Conservation (phyloP, 805 yeast genomes). For the Kazachstania bromeliacearum region DNA sequence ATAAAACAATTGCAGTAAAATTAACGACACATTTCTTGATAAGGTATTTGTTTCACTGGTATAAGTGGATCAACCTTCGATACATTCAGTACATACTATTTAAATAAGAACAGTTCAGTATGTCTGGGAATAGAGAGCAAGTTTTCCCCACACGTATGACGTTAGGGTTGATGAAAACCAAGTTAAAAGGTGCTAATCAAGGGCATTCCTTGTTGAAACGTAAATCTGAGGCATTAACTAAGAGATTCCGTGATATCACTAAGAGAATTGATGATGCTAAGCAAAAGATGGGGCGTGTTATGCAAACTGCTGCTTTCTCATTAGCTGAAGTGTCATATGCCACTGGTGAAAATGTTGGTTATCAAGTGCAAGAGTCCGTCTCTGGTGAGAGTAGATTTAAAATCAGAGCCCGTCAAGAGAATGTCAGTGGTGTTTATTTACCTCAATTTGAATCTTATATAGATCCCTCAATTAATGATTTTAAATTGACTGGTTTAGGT, state of each 20-base stretch:
- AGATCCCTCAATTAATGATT: conserved; percentile 81
- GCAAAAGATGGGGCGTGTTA: conserved; percentile 94
- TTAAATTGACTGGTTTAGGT: conserved; percentile 93
- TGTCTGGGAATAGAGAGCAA: conserved; percentile 58
- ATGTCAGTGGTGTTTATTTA: conserved; percentile 89
- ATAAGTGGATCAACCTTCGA: too few species aligned
- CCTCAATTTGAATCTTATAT: conserved; percentile 86
- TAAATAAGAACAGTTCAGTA: background rate
- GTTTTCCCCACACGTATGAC: conserved; percentile 98
- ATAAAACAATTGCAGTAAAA: too few species aligned
- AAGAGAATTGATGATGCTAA: conserved; percentile 90
- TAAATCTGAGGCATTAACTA: conserved; percentile 93
- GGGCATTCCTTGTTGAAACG: conserved; percentile 91
- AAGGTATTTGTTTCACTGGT: too few species aligned
- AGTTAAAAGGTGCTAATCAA: conserved; percentile 93
- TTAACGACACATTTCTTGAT: too few species aligned
- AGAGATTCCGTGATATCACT: conserved; percentile 92
- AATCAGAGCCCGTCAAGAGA: conserved; percentile 86
- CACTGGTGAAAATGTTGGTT: conserved; percentile 90
- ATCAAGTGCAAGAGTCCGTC: conserved; percentile 92
- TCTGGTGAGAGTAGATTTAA: conserved; percentile 75
- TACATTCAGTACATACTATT: too few species aligned
- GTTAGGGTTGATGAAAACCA: conserved; percentile 85
- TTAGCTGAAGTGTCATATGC: conserved; percentile 96
- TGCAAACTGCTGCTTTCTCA: conserved; percentile 97